Evolutionary conservation across 129 eudicot genomes (phyloP), one percentile per base, ranked within the genome.

Genomic region (Dittrichia graveolens): DNA sequence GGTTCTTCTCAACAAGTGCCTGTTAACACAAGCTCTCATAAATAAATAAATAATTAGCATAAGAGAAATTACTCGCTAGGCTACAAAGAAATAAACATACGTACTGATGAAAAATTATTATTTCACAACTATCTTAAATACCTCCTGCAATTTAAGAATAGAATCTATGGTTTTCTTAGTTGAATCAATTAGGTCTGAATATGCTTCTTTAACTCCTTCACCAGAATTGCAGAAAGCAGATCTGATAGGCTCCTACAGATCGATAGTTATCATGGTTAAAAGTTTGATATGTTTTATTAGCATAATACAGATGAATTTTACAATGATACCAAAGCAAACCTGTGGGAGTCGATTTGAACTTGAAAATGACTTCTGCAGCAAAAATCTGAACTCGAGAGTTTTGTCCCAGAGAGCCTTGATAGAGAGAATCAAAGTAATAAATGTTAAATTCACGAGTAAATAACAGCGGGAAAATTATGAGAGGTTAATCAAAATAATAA

Each of bases 341-440:
- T 88, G 92, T 56, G 99, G 99, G 77, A 94, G 91, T 83, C 91
- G 84, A 74, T 90, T 94, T 37, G 91, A 84, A 67, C 76, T 83
- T 61, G 94, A 72, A 31, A 84, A 94, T 46, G 91, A 63, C 71
- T 90, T 94, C 72, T 94, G 99, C 68, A 94, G 82, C 87, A 88
- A 81, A 82, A 90, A 84, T 81, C 99, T 88, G 62, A 90, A 65
- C 81, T 94, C 99, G 14, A 94, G 97, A 47, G 88, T 82, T 85
- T 86, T 94, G 81, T 88, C 97, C 99, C 99, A 94, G 1, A 94
- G 86, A 79, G 97, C 97, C 99, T 94, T 67, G 38, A 82, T 43
- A 73, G 63, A 42, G 46, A 42, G 4, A 74, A 69, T 34, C 39
- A 68, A 41, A 65, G 7, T 14, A 7, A 41, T 80, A 24, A 0